phyloP scores from a whole-genome alignment of 2,329 filamentous ascomycete species.

The Cladosporium sp. region DNA sequence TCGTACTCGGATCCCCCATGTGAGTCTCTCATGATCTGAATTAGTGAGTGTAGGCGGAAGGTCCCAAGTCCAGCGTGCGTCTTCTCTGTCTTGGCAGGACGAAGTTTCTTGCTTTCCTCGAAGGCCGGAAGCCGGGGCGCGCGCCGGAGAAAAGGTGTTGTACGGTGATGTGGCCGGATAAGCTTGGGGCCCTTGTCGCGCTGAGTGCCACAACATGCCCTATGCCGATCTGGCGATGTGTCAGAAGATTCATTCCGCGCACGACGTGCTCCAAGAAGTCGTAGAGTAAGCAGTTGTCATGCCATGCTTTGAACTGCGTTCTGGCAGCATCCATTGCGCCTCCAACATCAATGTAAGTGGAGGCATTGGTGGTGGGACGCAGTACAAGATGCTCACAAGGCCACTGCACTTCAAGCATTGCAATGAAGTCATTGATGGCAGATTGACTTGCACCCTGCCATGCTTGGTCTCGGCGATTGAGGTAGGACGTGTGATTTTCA shows the following conservation, averaged over 20 bases:
- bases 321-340: conserved; percentile 10
- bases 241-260: neutral
- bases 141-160: neutral
- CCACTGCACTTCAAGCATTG: conserved; percentile 14
- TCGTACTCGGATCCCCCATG: conserved; percentile 3
- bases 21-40: neutral
- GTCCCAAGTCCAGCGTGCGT: neutral
- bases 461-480: neutral
- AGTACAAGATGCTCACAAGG: conserved; percentile 11
- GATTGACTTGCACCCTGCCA: neutral
- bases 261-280: conserved; percentile 13
- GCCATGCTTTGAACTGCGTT: conserved; percentile 15
- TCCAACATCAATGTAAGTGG: conserved; percentile 14
- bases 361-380: neutral
- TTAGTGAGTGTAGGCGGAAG: neutral
- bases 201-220: neutral
- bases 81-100: neutral
- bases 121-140: neutral
- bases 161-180: neutral
- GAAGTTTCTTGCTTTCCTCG: neutral
- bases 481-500: neutral
- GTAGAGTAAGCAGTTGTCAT: conserved; percentile 15
- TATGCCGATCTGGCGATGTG: neutral
- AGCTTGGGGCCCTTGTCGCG: neutral
- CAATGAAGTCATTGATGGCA: neutral